phyloP scores from a whole-genome alignment of 495 filamentous ascomycete genomes.

The Xylaria grammica region DNA sequence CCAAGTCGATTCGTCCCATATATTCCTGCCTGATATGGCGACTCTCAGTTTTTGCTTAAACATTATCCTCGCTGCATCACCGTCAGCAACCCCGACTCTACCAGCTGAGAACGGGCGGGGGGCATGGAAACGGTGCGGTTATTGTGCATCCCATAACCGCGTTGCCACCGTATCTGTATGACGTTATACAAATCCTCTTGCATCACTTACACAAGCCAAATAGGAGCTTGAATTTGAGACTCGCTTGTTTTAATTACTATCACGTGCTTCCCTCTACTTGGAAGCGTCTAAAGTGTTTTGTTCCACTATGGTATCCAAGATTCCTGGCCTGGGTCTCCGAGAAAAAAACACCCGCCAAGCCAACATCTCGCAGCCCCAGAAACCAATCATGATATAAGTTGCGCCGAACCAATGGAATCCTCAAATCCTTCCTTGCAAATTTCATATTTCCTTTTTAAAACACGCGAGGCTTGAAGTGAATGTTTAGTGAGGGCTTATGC shows the following conservation, averaged over 20 bases:
- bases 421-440: background rate
- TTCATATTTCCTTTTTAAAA: conserved; percentile 13
- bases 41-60: no score
- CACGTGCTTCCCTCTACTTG: conserved; percentile 4
- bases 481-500: conserved; percentile 42
- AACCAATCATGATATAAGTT: conserved; percentile 11
- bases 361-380: background rate
- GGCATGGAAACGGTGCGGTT: no score
- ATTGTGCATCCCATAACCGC: no score
- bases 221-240: background rate
- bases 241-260: conserved; percentile 11
- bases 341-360: background rate
- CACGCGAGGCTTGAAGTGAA: conserved; percentile 35
- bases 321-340: background rate
- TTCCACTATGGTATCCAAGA: background rate
- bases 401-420: conserved; percentile 19
- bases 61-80: no score
- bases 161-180: no score
- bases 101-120: no score
- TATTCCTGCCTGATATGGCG: no score
- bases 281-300: background rate
- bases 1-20: no score
- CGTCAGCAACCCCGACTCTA: no score
- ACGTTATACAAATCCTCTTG: background rate
- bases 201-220: background rate